Evolutionary conservation across 202 grass and related monocot genomes (phyloP), one percentile per base, ranked within the genome.

Genomic region (Elaeis oleifera): DNA sequence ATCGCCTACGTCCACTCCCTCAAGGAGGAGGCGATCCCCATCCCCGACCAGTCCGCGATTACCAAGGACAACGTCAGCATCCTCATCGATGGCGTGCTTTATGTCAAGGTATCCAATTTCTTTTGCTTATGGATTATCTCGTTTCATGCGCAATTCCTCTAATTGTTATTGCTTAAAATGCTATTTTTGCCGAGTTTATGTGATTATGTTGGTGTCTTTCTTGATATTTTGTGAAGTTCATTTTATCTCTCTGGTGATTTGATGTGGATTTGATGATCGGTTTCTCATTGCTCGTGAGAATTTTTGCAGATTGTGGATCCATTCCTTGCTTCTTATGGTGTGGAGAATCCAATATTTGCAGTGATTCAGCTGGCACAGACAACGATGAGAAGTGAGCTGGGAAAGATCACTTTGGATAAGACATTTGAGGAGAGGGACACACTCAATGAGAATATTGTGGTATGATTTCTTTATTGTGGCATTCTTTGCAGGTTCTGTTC

Each of bases 1-100:
- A 90, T 96, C 52, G 73, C 87, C 1, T 96, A 96, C 64, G 91
- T 88, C 20, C 91, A 96, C 76, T 88, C 91, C 22, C 87, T 96
- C 65, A 96, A 96, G 82, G 91, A 96, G 78, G 91, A 96, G 81
- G 87, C 91, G 23, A 90, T 96, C 55, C 87, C 91, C 23, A 96
- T 96, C 32, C 87, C 91, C 21, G 73, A 96, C 77, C 91, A 96
- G 63, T 85, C 84, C 63, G 91, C 91, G 63, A 96, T 96, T 61
- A 96, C 91, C 54, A 96, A 88, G 62, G 91, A 96, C 70, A 96
- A 96, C 76, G 91, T 96, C 36, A 80, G 76, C 36, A 96, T 96
- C 56, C 85, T 80, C 55, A 96, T 96, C 50, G 87, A 90, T 55
- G 84, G 90, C 50, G 86, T 96, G 1, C 81, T 96, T 20, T 96